Base-by-base conservation (phyloP, 192 early-diverging fungal genomes). In the Chytriomyces sp. region DNA sequence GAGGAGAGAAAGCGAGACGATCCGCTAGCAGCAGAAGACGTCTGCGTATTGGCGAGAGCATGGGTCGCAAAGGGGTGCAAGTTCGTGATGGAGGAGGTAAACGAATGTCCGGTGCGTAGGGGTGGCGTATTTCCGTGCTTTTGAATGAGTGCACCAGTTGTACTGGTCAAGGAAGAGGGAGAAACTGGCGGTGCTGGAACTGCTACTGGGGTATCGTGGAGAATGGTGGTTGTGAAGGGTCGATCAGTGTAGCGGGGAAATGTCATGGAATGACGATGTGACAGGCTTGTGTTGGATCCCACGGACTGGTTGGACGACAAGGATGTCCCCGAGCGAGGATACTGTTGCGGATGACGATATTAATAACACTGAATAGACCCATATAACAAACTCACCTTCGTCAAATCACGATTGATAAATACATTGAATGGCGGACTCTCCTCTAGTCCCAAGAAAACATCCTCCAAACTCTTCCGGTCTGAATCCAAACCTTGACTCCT, bases 361-460 rank as follows among this genome's bases (percentile, higher is more conserved):
- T 14, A 34, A 10, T 55, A 22, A 55, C 30, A 22, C 8, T 37
- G 7, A 37, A 34, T 3, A 68, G 19, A 22, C 14, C 22, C 3
- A n/a, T 49, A 22, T 22, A 37, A 54, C 22, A 28, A 68, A 56
- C 65, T 25, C 44, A 68, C 65, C 52, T 56, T 68, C 28, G 26
- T 6, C 8, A n/a, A 3, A 28, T 39, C 62, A 26, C 22, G 14
- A 44, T 44, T 28, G 12, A 33, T 7, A 68, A 55, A 68, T 28
- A 68, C 52, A 34, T 68, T 19, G 25, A 68, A 68, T 34, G 65
- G 65, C n/a, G 65, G 65, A 55, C 65, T 68, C 36, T 68, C 65
- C 52, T 68, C 65, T 1, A 68, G 10, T 28, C 65, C 52, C 7
- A n/a, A 10, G 28, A 64, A 64, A 2, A 64, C 40, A 26, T 64